phyloP scores from a whole-genome alignment of 192 early-diverging fungal genomes.

The Geranomyces michiganensis region DNA sequence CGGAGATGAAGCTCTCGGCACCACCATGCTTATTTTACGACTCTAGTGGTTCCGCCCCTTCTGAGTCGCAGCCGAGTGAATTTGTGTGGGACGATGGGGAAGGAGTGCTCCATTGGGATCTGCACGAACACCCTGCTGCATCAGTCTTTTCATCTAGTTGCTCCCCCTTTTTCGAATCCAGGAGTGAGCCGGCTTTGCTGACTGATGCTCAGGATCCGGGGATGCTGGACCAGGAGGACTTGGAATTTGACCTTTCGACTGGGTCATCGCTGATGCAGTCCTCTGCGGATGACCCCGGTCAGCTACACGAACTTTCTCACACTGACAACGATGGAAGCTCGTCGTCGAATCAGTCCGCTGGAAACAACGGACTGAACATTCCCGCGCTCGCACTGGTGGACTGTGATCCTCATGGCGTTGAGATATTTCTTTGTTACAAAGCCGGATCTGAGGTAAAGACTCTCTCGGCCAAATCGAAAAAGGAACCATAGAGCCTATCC shows the following conservation, averaged over 20 bases:
- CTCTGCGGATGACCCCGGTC: neutral
- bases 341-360: neutral
- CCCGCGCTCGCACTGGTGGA: slow-evolving; percentile 32
- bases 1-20: slow-evolving; percentile 12
- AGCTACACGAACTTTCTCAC: neutral
- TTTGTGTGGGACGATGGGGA: slow-evolving; percentile 1
- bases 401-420: slow-evolving; percentile 47
- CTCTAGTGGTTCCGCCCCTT: neutral
- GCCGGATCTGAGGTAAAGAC: slow-evolving; percentile 36
- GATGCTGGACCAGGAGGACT: neutral
- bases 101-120: slow-evolving; percentile 2
- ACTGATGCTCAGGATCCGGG: too few species aligned
- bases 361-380: neutral
- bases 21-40: neutral
- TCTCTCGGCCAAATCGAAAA: too few species aligned
- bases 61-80: neutral
- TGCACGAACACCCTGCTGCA: neutral
- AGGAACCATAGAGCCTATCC: too few species aligned
- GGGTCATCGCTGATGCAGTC: neutral
- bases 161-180: too few species aligned
- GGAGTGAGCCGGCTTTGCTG: too few species aligned
- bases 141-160: neutral
- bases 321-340: neutral
- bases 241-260: neutral
- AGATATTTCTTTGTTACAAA: slow-evolving; percentile 42